phyloP scores from a whole-genome alignment of 306 rosid genomes.

The Inga leiocalycina region DNA sequence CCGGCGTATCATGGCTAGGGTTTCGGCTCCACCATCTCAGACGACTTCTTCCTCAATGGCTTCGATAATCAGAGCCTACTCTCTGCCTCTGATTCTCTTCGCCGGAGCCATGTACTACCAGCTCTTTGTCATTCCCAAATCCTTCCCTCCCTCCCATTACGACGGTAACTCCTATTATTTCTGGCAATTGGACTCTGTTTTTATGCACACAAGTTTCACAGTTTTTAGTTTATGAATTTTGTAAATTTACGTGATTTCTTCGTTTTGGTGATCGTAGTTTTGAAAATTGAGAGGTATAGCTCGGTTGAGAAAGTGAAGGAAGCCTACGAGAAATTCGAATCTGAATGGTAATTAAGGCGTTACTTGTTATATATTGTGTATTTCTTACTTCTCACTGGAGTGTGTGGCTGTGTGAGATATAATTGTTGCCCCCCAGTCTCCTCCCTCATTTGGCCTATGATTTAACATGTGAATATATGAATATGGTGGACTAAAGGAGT shows the following conservation, averaged over 20 bases:
- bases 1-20: conserved; percentile 46
- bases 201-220: background rate
- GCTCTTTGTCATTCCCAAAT: conserved; percentile 73
- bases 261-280: conserved; percentile 47
- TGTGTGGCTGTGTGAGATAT: background rate
- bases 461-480: conserved; percentile 7
- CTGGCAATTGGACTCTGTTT: background rate
- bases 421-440: conserved; percentile 3
- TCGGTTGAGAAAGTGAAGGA: conserved; percentile 67
- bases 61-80: conserved; percentile 68
- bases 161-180: conserved; percentile 48
- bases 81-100: conserved; percentile 70
- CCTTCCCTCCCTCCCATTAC: conserved; percentile 84
- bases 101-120: conserved; percentile 69
- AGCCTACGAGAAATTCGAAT: conserved; percentile 60
- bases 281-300: conserved; percentile 52
- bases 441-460: background rate
- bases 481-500: conserved; percentile 20
- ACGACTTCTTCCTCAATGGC: conserved; percentile 42
- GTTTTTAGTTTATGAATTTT: background rate
- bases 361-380: background rate
- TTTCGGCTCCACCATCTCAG: conserved; percentile 26
- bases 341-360: conserved; percentile 51
- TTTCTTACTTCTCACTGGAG: background rate
- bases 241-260: background rate